Conservation (phyloP, 2,329 filamentous ascomycete species). For the Bisporella sp. region DNA sequence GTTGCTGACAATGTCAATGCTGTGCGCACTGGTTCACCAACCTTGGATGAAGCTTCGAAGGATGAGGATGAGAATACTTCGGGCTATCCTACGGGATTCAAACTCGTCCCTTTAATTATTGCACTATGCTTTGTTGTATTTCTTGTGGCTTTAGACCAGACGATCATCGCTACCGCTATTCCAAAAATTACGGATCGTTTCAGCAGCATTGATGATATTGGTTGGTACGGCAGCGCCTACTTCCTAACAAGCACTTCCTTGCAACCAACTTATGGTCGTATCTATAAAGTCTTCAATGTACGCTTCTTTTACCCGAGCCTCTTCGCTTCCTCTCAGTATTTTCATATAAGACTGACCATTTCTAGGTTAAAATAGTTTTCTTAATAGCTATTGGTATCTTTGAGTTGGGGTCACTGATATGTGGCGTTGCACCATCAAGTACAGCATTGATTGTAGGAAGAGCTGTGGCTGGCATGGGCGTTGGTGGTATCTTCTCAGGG, state of each 20-base stretch:
- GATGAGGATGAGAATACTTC: too few species aligned
- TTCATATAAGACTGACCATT: too few species aligned
- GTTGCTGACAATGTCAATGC: too few species aligned
- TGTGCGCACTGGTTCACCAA: too few species aligned
- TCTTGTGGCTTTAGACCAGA: constrained; percentile 21
- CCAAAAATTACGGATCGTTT: constrained; percentile 32
- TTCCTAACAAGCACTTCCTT: constrained; percentile 27
- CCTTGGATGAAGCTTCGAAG: too few species aligned
- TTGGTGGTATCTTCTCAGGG: constrained; percentile 28
- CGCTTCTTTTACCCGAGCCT: too few species aligned
- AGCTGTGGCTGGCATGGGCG: constrained; percentile 26
- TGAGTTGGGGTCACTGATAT: constrained; percentile 27
- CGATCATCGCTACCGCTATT: constrained; percentile 26
- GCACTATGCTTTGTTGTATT: constrained; percentile 25
- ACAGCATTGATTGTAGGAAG: constrained; percentile 27
- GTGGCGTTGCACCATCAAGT: constrained; percentile 24
- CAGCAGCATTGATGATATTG: constrained; percentile 28
- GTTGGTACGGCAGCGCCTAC: constrained; percentile 31
- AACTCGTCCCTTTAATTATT: constrained; percentile 18
- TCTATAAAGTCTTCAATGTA: constrained; percentile 16
- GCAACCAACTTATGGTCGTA: constrained; percentile 17
- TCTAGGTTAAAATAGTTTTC: constrained; percentile 24
- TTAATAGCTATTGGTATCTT: constrained; percentile 23
- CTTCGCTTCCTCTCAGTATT: too few species aligned
- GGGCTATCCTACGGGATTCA: constrained; percentile 21